Base-by-base conservation (phyloP, 2,329 filamentous ascomycete genomes). In the Diaporthe australafricana region DNA sequence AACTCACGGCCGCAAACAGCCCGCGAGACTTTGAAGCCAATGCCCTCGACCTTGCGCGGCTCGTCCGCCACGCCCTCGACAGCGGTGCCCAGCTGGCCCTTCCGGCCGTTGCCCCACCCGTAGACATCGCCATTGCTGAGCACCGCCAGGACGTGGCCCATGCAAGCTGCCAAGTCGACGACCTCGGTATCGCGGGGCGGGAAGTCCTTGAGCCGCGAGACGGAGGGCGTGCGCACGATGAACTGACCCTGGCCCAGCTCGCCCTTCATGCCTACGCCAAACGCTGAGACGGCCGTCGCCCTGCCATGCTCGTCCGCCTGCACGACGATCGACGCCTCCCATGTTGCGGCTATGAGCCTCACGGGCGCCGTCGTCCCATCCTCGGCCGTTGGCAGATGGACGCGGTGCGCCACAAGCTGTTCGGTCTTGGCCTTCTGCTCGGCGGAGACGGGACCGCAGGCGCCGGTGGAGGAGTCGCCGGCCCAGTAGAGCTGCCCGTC, bases 51-150 rank as follows among this genome's bases (percentile, higher is more conserved):
- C 80, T 86, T 91, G 12, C 88, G 84, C 6, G 94, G 94, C 20
- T 77, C 78, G 82, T 88, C 87, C 2, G 92, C 79, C 35, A 91
- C 79, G 7, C 83, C 84, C 35, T 83, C 82, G 12, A 69, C 40
- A 0, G 87, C 87, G 52, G 84, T 81, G 0, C 95, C 95, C 1
- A 97, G 83, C 80, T 99, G 96, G 0, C 94, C 94, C 79, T 98
- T 96, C 30, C 94, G 89, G 17, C 93, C 92, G 77, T 91, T 94
- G 0, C 96, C 96, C 96, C 96, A 98, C 2, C 94, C 95, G 79
- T 93, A 97, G 1, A 92, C 91, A 20, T 93, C 87, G 0, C 95
- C 96, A 78, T 93, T 92, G 53, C 88, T 88, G 4, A 97, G 82
- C 0, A 98, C 88, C 1, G 85, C 90, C 20, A 97, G 88, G 0